Conservation (phyloP, 192 early-diverging fungal species). For the Martensiomyces pterosporus region DNA sequence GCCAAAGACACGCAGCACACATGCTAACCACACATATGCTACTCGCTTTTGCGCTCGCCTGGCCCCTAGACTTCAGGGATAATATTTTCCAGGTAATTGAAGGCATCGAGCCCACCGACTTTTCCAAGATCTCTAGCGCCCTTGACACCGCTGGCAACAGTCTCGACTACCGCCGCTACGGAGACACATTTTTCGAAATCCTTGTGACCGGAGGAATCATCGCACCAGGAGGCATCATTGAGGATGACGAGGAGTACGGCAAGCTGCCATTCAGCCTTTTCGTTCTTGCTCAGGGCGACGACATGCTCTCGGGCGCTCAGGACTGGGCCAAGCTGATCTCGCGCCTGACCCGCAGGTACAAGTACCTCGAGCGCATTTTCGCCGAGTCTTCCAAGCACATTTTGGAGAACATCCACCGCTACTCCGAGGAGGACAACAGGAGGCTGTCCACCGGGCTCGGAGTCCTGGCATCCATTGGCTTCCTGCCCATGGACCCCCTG, state of each 20-base stretch:
- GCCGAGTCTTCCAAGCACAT: slow-evolving; percentile 82
- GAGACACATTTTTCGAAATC: slow-evolving; percentile 91
- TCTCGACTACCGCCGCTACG: slow-evolving; percentile 94
- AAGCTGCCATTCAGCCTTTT: slow-evolving; percentile 73
- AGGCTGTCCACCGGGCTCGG: slow-evolving; percentile 79
- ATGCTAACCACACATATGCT: too few relatives aligned
- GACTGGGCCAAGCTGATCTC: slow-evolving; percentile 80
- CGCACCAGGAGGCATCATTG: slow-evolving; percentile 48
- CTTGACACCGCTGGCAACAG: slow-evolving; percentile 81
- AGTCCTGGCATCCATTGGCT: slow-evolving; percentile 62
- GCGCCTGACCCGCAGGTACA: slow-evolving; percentile 89
- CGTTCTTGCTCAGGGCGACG: slow-evolving; percentile 21
- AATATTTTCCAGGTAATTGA: slow-evolving; percentile 49
- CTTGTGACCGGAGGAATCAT: slow-evolving; percentile 88
- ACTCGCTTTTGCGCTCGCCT: too few relatives aligned
- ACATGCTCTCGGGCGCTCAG: slow-evolving; percentile 62
- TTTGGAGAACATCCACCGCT: slow-evolving; percentile 89
- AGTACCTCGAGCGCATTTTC: slow-evolving; percentile 84
- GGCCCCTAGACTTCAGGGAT: slow-evolving; percentile 21
- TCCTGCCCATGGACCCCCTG: slow-evolving; percentile 70
- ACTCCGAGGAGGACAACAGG: slow-evolving; percentile 67
- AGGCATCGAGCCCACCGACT: slow-evolving; percentile 53
- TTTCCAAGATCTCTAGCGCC: slow-evolving; percentile 67
- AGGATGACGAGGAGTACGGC: slow-evolving; percentile 67
- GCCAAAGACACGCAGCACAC: too few relatives aligned